Conservation (phyloP, 331 rosid species). For the Phaseolus coccineus region DNA sequence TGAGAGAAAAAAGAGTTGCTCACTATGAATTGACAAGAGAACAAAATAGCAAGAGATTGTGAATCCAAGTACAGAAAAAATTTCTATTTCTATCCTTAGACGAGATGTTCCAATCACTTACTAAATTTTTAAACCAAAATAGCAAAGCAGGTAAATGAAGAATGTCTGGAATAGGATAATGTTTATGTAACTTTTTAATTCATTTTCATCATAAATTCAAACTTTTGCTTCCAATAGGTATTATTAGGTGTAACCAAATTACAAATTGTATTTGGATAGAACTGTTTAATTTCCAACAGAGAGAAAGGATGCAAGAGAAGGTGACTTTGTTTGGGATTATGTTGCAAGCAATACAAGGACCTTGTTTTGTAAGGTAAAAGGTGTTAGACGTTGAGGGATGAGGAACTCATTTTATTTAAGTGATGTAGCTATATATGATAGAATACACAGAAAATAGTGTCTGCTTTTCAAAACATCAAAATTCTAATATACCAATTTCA, state of each 20-base stretch:
- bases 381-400: not conserved
- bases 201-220: constrained; percentile 29
- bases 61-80: too few relatives aligned
- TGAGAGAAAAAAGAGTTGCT: not conserved
- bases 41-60: not conserved
- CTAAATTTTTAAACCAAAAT: constrained; percentile 5
- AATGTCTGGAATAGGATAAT: not conserved
- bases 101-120: not conserved
- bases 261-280: constrained; percentile 13
- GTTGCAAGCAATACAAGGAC: not conserved
- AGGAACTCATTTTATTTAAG: constrained; percentile 27
- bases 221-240: not conserved
- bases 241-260: constrained; percentile 23
- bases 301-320: constrained; percentile 18
- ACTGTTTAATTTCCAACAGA: constrained; percentile 19
- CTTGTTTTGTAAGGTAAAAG: not conserved
- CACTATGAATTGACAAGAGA: constrained; percentile 14
- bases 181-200: constrained; percentile 29
- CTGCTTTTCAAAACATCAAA: constrained; percentile 19
- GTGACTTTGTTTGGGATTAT: constrained; percentile 10
- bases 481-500: constrained; percentile 76
- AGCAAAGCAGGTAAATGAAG: constrained; percentile 35
- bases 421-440: not conserved
- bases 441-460: constrained; percentile 28
- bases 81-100: not conserved